Evolutionary conservation across 169 alveolate genomes (phyloP).

Genomic region (Babesia bovis): DNA sequence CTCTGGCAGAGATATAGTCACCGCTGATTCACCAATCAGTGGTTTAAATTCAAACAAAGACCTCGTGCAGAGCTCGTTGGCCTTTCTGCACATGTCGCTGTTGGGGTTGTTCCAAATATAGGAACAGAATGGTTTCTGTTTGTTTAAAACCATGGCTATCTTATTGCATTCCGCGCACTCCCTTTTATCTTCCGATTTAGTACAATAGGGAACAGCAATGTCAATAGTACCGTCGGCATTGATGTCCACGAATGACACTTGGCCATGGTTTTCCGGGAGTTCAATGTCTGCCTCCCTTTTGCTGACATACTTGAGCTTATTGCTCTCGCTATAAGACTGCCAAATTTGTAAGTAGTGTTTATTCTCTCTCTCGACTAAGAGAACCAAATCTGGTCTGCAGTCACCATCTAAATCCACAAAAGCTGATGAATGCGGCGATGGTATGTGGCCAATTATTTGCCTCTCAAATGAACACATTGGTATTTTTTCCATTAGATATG

Average conservation of each 20-base stretch:
- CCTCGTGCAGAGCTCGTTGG: conserved; percentile 73
- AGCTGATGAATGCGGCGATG: conserved; percentile 80
- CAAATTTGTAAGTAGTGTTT: conserved; percentile 60
- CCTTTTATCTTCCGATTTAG: conserved; percentile 28
- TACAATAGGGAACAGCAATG: conserved; percentile 76
- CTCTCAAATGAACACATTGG: conserved; percentile 44
- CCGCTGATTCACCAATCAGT: background rate
- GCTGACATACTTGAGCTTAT: conserved; percentile 42
- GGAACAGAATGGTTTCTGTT: conserved; percentile 75
- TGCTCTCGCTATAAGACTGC: conserved; percentile 51
- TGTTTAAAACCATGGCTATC: conserved; percentile 63
- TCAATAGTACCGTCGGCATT: conserved; percentile 84
- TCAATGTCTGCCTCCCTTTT: conserved; percentile 11
- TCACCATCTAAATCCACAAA: conserved; percentile 85
- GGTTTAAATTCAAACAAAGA: conserved; percentile 68
- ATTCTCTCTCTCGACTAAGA: conserved; percentile 64
- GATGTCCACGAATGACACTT: conserved; percentile 77
- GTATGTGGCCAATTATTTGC: conserved; percentile 60
- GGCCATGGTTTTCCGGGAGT: conserved; percentile 69
- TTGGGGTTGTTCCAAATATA: conserved; percentile 67
- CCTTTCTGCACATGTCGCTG: conserved; percentile 72
- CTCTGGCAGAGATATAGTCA: conserved; percentile 2
- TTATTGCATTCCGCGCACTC: conserved; percentile 48
- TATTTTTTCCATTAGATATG: conserved; percentile 51
- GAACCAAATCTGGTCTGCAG: conserved; percentile 82